Base-by-base conservation (phyloP, 257 asterid genomes). In the Nicotiana knightiana region DNA sequence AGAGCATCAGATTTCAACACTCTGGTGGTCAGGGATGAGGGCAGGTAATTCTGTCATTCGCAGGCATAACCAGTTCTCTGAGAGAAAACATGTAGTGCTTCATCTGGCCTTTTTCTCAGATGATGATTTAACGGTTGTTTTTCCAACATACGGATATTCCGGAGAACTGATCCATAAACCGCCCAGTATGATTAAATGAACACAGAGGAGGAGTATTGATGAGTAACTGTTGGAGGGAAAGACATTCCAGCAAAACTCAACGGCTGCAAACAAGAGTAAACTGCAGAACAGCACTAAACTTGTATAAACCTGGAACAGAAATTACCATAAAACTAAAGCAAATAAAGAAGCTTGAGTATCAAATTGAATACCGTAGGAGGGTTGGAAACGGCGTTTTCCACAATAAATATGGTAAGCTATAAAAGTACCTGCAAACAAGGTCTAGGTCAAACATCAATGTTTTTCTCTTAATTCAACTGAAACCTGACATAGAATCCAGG, bases 361-460 rank as follows among this genome's bases (percentile, higher is more conserved):
- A 17, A 80, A 75, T 21, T 77, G 37, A 82, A 15, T 89, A 95
- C 99, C 99, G 89, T 39, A 89, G 62, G 81, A 89, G 76, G 77
- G 93, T 87, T 21, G 98, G 97, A 82, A 90, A 92, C 6, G 92
- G 89, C 3, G 98, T 88, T 88, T 87, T 97, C 99, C 98, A 95
- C 90, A 95, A 54, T 73, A 95, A 84, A 89, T 92, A 95, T 15
- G 99, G 99, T 28, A 95, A 85, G 90, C 95, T 88, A 65, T 89
- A 89, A 83, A 93, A 95, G 85, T 95, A 95, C 99, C 99, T 95
- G 95, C 89, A 89, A 26, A 70, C 57, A 61, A 79, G 16, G 18
- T 24, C n/a, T 43, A 21, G 15, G 63, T 61, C 11, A 18, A 39
- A 57, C 13, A 63, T 73, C 43, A 82, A 37, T 43, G 30, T 24